phyloP scores from a whole-genome alignment of 768 basidiomycete genomes.

The Tulasnella sp. region DNA sequence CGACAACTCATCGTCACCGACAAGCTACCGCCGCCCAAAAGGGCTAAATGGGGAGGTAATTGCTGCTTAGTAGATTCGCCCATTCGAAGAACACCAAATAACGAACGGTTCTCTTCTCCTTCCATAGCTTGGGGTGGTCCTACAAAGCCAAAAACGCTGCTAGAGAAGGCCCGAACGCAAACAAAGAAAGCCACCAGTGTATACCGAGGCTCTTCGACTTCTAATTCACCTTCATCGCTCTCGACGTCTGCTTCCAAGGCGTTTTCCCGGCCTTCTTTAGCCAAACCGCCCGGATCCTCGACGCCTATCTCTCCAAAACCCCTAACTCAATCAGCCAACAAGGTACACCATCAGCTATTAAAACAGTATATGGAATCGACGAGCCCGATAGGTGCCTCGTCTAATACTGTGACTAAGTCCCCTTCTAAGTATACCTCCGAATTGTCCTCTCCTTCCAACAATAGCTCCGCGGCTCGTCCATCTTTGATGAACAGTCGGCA shows the following conservation, averaged over 20 bases:
- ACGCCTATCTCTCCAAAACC: neutral
- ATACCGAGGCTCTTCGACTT: constrained; percentile 3
- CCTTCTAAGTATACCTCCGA: too few species aligned
- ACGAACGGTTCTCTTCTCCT: neutral
- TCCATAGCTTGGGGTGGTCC: constrained; percentile 16
- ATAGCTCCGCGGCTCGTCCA: too few species aligned
- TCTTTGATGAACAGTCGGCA: too few species aligned
- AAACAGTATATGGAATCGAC: too few species aligned
- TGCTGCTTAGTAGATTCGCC: neutral
- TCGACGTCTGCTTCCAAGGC: constrained; percentile 3
- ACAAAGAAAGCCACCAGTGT: constrained; percentile 35
- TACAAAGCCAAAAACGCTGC: constrained; percentile 47
- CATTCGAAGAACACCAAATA: neutral
- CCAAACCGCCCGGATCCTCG: neutral
- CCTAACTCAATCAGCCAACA: neutral
- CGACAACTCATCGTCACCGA: constrained; percentile 65
- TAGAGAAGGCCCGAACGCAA: constrained; percentile 64
- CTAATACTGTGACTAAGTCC: too few species aligned
- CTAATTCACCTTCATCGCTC: too few species aligned
- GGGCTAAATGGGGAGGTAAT: constrained; percentile 26
- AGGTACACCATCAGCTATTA: neutral
- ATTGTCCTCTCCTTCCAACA: too few species aligned
- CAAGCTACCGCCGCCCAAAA: constrained; percentile 51
- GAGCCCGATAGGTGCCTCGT: too few species aligned
- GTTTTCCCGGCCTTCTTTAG: neutral